Evolutionary conservation across 1,284 basidiomycete species (phyloP).

Genomic region (Ceratobasidium sp.): DNA sequence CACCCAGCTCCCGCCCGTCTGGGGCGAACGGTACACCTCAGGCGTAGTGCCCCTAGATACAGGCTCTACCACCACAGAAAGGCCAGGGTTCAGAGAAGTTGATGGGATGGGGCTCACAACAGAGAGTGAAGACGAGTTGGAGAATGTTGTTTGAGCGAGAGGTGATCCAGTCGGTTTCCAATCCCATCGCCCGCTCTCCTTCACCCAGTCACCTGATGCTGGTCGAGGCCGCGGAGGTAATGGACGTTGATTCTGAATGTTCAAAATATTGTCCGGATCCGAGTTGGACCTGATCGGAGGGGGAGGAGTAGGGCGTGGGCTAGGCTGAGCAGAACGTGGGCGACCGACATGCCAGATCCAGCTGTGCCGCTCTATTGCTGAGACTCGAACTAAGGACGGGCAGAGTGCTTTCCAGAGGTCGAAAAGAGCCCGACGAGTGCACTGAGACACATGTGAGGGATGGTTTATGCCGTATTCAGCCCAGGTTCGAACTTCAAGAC

Average conservation of each 20-base stretch:
- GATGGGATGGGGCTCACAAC: neutral
- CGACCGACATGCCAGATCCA: slow-evolving; percentile 33
- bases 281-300: slow-evolving; percentile 27
- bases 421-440: slow-evolving; percentile 35
- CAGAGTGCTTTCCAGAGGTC: slow-evolving; percentile 41
- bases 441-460: slow-evolving; percentile 30
- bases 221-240: slow-evolving; percentile 40
- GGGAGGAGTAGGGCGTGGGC: neutral
- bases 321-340: slow-evolving; percentile 5
- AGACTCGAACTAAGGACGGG: slow-evolving; percentile 30
- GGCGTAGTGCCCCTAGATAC: slow-evolving; percentile 10
- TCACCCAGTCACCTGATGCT: slow-evolving; percentile 36
- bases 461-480: slow-evolving; percentile 44
- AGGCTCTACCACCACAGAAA: neutral
- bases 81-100: neutral
- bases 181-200: slow-evolving; percentile 36
- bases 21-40: neutral
- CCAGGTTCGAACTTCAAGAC: slow-evolving; percentile 40
- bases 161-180: slow-evolving; percentile 32
- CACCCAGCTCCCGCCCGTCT: slow-evolving; percentile 35
- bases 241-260: slow-evolving; percentile 5
- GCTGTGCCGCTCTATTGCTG: slow-evolving; percentile 24
- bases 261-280: slow-evolving; percentile 10
- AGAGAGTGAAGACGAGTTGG: neutral
- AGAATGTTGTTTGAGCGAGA: neutral